Base-by-base conservation (phyloP, 805 yeast genomes). In the Cyberlindnera meyerae region DNA sequence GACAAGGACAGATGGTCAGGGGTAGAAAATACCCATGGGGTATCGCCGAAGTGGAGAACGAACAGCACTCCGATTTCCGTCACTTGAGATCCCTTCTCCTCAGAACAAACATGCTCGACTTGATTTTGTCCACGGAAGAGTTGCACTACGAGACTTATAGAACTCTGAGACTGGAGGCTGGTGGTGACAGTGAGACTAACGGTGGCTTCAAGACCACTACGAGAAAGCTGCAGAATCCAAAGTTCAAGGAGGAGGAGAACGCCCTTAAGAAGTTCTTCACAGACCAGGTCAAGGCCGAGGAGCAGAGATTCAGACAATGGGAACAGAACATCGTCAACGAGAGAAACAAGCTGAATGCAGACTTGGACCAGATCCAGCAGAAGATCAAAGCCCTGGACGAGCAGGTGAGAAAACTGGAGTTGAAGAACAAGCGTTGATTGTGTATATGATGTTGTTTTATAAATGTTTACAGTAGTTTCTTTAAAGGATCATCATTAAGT, bases 291-390 rank as follows among this genome's bases (percentile, higher is more conserved):
- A 89, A 90, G 67, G 84, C 84, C 32, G 98, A 93, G 67, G 98
- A 93, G 57, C 94, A 87, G 55, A 77, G 98, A 58, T 93, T 93
- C 64, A 85, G 94, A 70, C 96, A 90, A 70, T 93, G 99, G 98
- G 97, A 89, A 67, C 85, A 88, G 52, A 90, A 93, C 59, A 86
- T 93, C 51, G 93, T 88, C 49, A 87, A 86, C 51, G 97, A 93
- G 68, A 83, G 96, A 67, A 85, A 88, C 63, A 77, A 95, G 61
- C 73, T 93, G 59, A 93, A 93, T 66, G 83, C 82, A 62, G 98
- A 93, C 63, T 73, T 93, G 54, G 96, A 90, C 54, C 87, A 83
- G 51, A 77, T 89, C 65, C 96, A 88, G 62, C 63, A 73, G 40
- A 80, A 82, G 60, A 76, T 82, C 54, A 82, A 82, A 59, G 63